Percentiles rank a stretch among this genome's conserved stretches.
Evolutionary conservation across 768 basidiomycete species (phyloP).

Genomic region (Galerina marginata): DNA sequence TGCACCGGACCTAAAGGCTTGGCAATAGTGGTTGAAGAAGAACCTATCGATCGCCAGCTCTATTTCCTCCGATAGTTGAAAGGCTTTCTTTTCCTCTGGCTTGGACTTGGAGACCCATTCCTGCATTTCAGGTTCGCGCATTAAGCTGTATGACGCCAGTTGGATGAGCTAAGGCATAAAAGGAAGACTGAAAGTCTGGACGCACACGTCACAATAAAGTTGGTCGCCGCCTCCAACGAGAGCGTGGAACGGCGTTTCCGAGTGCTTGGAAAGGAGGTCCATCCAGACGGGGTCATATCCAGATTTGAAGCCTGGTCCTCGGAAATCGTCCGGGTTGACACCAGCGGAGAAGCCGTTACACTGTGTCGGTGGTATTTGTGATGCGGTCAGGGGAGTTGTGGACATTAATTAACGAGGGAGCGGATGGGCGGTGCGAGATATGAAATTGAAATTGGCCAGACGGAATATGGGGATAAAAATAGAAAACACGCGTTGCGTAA

Average conservation of each 20-base stretch:
- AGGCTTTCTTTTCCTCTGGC: conserved; percentile 60
- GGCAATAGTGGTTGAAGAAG: conserved; percentile 92
- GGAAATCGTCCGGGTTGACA: conserved; percentile 87
- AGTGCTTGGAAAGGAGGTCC: conserved; percentile 87
- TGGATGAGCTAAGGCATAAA: neutral
- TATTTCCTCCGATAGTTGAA: conserved; percentile 74
- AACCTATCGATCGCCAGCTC: conserved; percentile 80
- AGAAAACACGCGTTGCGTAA: neutral
- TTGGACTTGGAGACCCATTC: conserved; percentile 77
- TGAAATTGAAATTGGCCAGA: neutral
- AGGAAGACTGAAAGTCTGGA: conserved; percentile 2
- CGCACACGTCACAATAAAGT: conserved; percentile 83
- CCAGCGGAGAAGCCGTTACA: conserved; percentile 92
- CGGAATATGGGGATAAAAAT: neutral
- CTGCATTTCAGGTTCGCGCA: conserved; percentile 87
- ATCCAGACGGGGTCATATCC: conserved; percentile 94
- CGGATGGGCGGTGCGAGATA: neutral
- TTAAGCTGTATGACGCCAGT: conserved; percentile 51
- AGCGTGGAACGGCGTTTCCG: conserved; percentile 82
- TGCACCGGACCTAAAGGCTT: conserved; percentile 83
- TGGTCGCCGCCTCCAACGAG: conserved; percentile 95
- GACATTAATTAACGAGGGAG: neutral
- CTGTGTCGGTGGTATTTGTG: conserved; percentile 35
- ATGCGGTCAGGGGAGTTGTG: neutral
- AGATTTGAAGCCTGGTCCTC: conserved; percentile 76